A percentile compares a stretch with the other conserved stretches of the same genome.
Evolutionary conservation across 805 yeast species (phyloP).

Genomic region (Metschnikowia chrysomelidarum): DNA sequence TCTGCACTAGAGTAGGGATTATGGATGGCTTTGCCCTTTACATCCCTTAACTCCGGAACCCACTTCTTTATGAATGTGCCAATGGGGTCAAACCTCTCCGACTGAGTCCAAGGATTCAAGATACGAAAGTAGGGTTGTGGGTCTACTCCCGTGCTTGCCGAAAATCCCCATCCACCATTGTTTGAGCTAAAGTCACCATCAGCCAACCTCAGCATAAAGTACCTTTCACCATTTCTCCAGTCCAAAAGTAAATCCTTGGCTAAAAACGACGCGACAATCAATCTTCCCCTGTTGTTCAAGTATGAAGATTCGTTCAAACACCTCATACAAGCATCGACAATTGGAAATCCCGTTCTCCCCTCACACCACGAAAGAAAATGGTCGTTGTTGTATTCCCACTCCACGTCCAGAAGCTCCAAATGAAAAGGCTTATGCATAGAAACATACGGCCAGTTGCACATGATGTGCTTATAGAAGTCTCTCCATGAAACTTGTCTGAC

Average conservation of each 20-base stretch:
- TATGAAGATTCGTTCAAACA: constrained; percentile 50
- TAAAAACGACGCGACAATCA: constrained; percentile 53
- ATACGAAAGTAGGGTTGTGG: constrained; percentile 58
- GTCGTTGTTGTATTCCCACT: constrained; percentile 43
- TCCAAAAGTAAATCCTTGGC: constrained; percentile 50
- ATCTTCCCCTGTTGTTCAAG: constrained; percentile 52
- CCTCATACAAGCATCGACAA: constrained; percentile 59
- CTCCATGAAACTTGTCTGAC: constrained; percentile 59
- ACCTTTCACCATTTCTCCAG: constrained; percentile 55
- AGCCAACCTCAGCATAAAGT: constrained; percentile 46
- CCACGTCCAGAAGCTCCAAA: constrained; percentile 38
- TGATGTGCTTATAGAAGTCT: constrained; percentile 52
- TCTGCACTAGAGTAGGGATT: constrained; percentile 30
- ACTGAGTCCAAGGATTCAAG: constrained; percentile 51
- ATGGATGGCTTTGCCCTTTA: constrained; percentile 31
- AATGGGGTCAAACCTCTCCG: constrained; percentile 46
- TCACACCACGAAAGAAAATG: constrained; percentile 49
- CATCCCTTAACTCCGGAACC: constrained; percentile 46
- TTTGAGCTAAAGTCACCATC: constrained; percentile 57
- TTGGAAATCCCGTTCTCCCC: constrained; percentile 55
- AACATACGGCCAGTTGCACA: constrained; percentile 49
- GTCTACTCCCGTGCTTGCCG: constrained; percentile 51
- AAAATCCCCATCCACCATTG: constrained; percentile 59
- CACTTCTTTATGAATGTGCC: constrained; percentile 47
- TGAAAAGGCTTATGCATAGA: constrained; percentile 51